Evolutionary conservation across 1,139 yeast genomes (phyloP).

Genomic region (Arxiozyma bovina): DNA sequence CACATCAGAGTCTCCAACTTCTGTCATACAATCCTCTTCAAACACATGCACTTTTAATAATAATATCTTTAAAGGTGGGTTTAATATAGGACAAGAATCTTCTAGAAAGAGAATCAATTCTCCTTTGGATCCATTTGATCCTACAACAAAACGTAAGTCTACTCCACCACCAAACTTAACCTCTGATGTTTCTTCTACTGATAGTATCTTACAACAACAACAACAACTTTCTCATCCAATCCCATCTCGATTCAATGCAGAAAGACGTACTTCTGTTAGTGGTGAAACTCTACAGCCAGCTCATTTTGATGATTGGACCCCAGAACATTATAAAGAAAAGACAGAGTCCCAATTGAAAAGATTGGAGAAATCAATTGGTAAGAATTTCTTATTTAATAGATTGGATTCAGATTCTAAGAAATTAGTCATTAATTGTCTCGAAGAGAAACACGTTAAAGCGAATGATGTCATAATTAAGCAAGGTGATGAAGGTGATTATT

Average conservation of each 20-base stretch:
- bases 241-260: constrained; percentile 47
- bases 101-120: constrained; percentile 18
- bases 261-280: constrained; percentile 79
- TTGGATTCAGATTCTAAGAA: constrained; percentile 61
- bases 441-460: constrained; percentile 54
- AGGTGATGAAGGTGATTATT: constrained; percentile 95
- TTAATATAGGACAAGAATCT: constrained; percentile 34
- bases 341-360: constrained; percentile 57
- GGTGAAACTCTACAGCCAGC: constrained; percentile 53
- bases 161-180: constrained; percentile 9
- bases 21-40: not conserved
- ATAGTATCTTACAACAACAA: not conserved
- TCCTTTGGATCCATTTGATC: constrained; percentile 20
- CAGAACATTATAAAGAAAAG: constrained; percentile 56
- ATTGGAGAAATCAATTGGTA: constrained; percentile 60
- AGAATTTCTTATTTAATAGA: constrained; percentile 79
- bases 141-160: constrained; percentile 8
- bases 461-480: constrained; percentile 71
- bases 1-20: constrained; percentile 3
- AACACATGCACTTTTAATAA: not conserved
- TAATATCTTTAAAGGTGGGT: constrained; percentile 38
- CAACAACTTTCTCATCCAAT: constrained; percentile 10
- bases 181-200: not conserved
- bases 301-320: constrained; percentile 59
- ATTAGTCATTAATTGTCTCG: constrained; percentile 73